A percentile compares a stretch with the other conserved stretches of the same genome.
These are phyloP conservation scores for Magnolia officinalis DNA, from an alignment of 164 flowering plant genomes.

Conservation along the genomic window DNA sequence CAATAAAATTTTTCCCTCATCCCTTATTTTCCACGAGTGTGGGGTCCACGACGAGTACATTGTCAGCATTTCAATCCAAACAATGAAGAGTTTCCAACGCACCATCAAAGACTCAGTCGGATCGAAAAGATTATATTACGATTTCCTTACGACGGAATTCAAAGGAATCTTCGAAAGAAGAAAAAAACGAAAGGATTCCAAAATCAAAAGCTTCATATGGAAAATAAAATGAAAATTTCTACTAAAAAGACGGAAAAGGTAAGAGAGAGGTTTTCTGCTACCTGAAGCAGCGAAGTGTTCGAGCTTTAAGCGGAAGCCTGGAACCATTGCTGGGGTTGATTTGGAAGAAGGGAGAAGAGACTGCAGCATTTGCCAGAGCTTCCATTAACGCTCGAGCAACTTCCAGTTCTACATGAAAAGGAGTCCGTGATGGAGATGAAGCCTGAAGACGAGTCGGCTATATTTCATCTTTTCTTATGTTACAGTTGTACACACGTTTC, in stretches of 20 bases:
- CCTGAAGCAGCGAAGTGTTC: slow-evolving; percentile 3
- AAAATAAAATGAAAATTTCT: background rate
- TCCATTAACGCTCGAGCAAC: background rate
- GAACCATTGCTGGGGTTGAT: background rate
- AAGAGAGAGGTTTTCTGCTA: background rate
- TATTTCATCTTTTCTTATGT: too few species aligned
- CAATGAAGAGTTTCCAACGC: too few species aligned
- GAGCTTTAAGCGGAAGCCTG: background rate
- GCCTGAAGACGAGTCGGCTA: too few species aligned
- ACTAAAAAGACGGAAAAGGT: too few species aligned
- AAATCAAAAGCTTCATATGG: background rate
- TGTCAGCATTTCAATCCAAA: too few species aligned
- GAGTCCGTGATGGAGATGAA: too few species aligned
- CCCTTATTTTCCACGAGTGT: too few species aligned
- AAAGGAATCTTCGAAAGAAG: background rate
- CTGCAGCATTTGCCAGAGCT: background rate
- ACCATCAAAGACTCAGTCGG: background rate
- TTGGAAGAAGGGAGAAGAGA: background rate
- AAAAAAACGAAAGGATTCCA: background rate
- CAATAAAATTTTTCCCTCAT: too few species aligned
- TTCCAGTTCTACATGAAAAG: background rate
- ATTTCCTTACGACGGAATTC: background rate
- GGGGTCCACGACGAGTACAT: too few species aligned
- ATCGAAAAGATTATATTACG: background rate
- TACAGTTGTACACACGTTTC: too few species aligned